Percentiles rank a stretch among this genome's conserved stretches.
Evolutionary conservation across 768 basidiomycete genomes (phyloP).

Genomic region (Pholiota conissans): DNA sequence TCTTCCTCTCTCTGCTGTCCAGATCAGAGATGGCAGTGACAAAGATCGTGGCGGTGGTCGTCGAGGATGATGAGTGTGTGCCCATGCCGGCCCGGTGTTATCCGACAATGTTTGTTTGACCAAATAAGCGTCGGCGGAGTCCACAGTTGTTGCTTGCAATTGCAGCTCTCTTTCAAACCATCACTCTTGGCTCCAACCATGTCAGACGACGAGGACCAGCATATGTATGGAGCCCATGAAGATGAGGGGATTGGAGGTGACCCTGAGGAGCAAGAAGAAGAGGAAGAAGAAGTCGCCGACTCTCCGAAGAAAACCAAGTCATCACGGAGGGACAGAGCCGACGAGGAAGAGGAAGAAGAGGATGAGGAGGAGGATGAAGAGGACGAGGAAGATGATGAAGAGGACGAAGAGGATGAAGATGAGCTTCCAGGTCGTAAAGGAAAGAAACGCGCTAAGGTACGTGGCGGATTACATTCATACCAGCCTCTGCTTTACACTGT

Average conservation of each 20-base stretch:
- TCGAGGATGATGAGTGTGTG: background rate
- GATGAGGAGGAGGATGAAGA: constrained; percentile 38
- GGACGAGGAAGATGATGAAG: constrained; percentile 48
- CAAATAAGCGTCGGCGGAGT: constrained; percentile 15
- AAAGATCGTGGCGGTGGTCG: background rate
- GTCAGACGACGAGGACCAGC: constrained; percentile 44
- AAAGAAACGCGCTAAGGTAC: constrained; percentile 64
- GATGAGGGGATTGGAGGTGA: constrained; percentile 35
- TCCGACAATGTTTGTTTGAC: constrained; percentile 9
- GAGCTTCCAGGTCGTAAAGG: constrained; percentile 47
- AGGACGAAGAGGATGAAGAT: constrained; percentile 57
- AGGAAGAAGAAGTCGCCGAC: constrained; percentile 43
- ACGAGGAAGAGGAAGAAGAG: constrained; percentile 16
- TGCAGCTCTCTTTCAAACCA: constrained; percentile 20
- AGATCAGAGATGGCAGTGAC: background rate
- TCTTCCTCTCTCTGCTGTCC: background rate
- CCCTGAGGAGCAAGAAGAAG: constrained; percentile 43
- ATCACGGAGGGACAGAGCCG: constrained; percentile 20
- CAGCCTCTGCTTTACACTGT: constrained; percentile 3
- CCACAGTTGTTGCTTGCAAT: no score
- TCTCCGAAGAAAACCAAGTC: constrained; percentile 27
- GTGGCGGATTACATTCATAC: constrained; percentile 12
- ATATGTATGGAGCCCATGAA: constrained; percentile 41
- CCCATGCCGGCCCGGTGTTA: background rate
- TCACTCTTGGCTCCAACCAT: constrained; percentile 32